Evolutionary conservation across 2,329 filamentous ascomycete genomes (phyloP).

Genomic region (Cercospora sp.): DNA sequence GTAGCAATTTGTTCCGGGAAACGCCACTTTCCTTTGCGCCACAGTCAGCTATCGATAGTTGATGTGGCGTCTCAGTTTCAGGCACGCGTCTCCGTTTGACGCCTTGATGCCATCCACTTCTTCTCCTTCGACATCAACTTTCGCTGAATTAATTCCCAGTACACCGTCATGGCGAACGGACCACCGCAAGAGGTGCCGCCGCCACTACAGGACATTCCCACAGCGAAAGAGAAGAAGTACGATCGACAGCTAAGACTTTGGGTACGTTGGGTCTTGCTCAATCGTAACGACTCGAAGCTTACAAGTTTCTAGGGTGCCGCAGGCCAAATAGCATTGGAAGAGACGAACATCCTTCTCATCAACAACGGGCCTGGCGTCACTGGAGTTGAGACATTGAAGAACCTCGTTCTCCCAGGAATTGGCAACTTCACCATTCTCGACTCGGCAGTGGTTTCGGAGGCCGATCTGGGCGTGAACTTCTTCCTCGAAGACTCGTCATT

Average conservation of each 20-base stretch:
- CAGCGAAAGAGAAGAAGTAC: slow-evolving; percentile 68
- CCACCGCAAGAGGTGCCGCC: slow-evolving; percentile 42
- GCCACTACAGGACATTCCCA: slow-evolving; percentile 52
- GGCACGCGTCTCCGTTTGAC: slow-evolving; percentile 5
- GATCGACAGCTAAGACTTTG: slow-evolving; percentile 93
- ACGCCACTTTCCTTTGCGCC: background rate
- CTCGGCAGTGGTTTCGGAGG: slow-evolving; percentile 70
- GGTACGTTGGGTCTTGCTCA: slow-evolving; percentile 40
- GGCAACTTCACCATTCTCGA: slow-evolving; percentile 91
- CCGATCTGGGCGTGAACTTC: slow-evolving; percentile 93
- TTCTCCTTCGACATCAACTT: slow-evolving; percentile 4
- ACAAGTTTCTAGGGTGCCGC: slow-evolving; percentile 62
- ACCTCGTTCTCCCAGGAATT: slow-evolving; percentile 90
- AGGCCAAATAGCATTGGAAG: slow-evolving; percentile 86
- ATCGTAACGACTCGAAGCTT: background rate
- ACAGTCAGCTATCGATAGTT: background rate
- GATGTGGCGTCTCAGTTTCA: slow-evolving; percentile 9
- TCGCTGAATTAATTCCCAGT: background rate
- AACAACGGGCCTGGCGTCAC: slow-evolving; percentile 86
- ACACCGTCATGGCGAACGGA: slow-evolving; percentile 24
- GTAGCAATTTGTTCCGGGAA: background rate
- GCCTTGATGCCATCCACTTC: background rate
- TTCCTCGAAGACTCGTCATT: slow-evolving; percentile 80
- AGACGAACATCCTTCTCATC: slow-evolving; percentile 85
- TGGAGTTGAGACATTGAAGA: slow-evolving; percentile 90